phyloP scores from a whole-genome alignment of 1,139 yeast genomes.

The Blastobotrys raffinosifermentans region DNA sequence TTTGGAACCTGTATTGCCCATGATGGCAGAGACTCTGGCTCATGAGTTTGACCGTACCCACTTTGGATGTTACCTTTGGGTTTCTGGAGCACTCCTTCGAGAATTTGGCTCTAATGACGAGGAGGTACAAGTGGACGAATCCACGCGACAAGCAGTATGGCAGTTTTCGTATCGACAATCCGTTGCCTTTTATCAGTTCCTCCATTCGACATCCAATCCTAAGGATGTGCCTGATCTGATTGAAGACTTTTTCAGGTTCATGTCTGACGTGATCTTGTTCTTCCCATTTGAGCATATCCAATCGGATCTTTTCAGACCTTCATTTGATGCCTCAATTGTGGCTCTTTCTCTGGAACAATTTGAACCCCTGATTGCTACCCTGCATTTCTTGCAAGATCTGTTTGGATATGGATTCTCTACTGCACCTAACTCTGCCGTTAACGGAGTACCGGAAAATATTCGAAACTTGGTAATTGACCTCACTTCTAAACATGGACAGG shows the following conservation, averaged over 20 bases:
- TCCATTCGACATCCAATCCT: conserved; percentile 24
- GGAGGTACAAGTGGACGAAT: conserved; percentile 34
- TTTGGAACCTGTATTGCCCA: conserved; percentile 55
- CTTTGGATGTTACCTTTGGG: conserved; percentile 86
- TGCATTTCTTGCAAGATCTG: conserved; percentile 74
- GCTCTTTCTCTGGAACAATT: conserved; percentile 57
- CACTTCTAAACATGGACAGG: conserved; percentile 49
- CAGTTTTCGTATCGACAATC: conserved; percentile 45
- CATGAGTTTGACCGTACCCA: conserved; percentile 64
- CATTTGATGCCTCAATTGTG: conserved; percentile 55
- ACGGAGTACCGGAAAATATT: conserved; percentile 46
- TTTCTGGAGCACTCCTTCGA: conserved; percentile 74
- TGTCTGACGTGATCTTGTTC: conserved; percentile 72
- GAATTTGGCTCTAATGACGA: conserved; percentile 64
- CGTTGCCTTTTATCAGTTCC: conserved; percentile 37
- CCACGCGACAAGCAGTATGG: conserved; percentile 43
- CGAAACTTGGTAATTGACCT: conserved; percentile 42
- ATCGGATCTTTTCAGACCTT: conserved; percentile 50
- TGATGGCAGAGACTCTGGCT: conserved; percentile 56
- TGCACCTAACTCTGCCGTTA: conserved; percentile 61
- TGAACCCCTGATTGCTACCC: conserved; percentile 63
- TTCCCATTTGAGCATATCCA: conserved; percentile 63
- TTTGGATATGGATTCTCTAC: conserved; percentile 76
- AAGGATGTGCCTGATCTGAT: conserved; percentile 63
- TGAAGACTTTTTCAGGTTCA: conserved; percentile 85